These are phyloP conservation scores for Epithemia pelagica DNA, from an alignment of 108 stramenopile species.

Conservation along the genomic window DNA sequence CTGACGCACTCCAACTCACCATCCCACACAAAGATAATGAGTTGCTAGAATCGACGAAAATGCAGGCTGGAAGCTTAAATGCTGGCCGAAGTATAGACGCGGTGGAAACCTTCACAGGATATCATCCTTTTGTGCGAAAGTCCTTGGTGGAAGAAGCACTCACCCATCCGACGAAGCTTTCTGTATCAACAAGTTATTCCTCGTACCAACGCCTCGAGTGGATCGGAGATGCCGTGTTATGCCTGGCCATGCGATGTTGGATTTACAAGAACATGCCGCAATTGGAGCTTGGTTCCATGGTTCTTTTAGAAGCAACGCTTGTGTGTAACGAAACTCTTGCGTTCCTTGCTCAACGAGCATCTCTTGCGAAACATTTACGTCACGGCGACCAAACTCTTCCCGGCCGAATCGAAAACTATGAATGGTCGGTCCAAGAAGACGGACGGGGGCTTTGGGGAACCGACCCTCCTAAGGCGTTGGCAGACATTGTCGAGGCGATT, in stretches of 20 bases:
- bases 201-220: constrained; percentile 62
- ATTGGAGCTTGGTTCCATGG: constrained; percentile 29
- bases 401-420: constrained; percentile 38
- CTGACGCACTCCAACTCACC: constrained; percentile 34
- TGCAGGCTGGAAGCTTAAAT: constrained; percentile 3
- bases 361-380: constrained; percentile 34
- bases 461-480: constrained; percentile 53
- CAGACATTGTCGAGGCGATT: constrained; percentile 57
- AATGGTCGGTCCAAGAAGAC: constrained; percentile 17
- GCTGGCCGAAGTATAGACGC: not conserved
- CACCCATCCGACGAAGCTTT: constrained; percentile 44
- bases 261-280: constrained; percentile 24
- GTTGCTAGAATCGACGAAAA: not conserved
- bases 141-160: constrained; percentile 44
- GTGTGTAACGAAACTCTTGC: constrained; percentile 52
- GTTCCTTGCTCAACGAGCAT: constrained; percentile 30
- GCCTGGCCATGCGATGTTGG: constrained; percentile 46
- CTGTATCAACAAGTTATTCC: constrained; percentile 32
- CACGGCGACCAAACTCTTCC: constrained; percentile 50
- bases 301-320: constrained; percentile 33
- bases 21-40: constrained; percentile 23
- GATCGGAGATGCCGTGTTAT: constrained; percentile 66
- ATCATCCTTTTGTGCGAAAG: constrained; percentile 17
- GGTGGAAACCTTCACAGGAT: constrained; percentile 2
- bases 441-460: constrained; percentile 47